Evolutionary conservation across 345 rosid species (phyloP), one percentile per base, ranked within the genome.

Genomic region (Bruguiera parviflora): DNA sequence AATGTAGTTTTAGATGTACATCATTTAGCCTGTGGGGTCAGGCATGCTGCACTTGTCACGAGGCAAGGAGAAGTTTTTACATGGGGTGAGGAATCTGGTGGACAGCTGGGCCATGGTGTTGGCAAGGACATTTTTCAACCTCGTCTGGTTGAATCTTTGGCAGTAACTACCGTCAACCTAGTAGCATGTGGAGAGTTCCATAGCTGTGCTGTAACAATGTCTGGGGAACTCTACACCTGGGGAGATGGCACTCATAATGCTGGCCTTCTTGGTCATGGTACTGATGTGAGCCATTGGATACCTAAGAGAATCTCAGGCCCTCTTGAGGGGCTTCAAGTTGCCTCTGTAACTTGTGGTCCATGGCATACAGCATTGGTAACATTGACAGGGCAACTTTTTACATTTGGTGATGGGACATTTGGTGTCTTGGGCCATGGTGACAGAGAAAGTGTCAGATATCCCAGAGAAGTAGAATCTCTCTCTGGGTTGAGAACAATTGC

Each of bases 111-210:
- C 77, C 96, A 91, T 83, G 97, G 96, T 31, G 84, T 84, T 61
- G 90, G 85, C 37, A 89, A 82, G 80, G 90, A 91, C 79, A 88
- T 86, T 72, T 77, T 82, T 65, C 92, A 87, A 64, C 98, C 98
- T 63, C 80, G 77, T 69, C 77, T 91, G 65, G 77, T 94, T 72
- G 98, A 94, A 79, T 88, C 95, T 68, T 81, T 94, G 75, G 81
- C 90, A 29, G 73, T 71, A 76, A 73, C 83, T 28, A 82, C 59
- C 75, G 81, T 94, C 75, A 90, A 92, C 73, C 87, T 87, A 77
- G 92, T 94, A 73, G 85, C 98, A 19, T 94, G 98, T 77, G 96
- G 98, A 64, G 98, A 94, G 82, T 94, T 89, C 77, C 98, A 94
- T 76, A 87, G 88, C 15, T 94, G 98, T 69, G 97, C 97, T 68